Percentiles rank a stretch among this genome's conserved stretches.
These are phyloP conservation scores for Leccinum barrowsii DNA, from an alignment of 768 basidiomycete genomes.

Conservation along the genomic window DNA sequence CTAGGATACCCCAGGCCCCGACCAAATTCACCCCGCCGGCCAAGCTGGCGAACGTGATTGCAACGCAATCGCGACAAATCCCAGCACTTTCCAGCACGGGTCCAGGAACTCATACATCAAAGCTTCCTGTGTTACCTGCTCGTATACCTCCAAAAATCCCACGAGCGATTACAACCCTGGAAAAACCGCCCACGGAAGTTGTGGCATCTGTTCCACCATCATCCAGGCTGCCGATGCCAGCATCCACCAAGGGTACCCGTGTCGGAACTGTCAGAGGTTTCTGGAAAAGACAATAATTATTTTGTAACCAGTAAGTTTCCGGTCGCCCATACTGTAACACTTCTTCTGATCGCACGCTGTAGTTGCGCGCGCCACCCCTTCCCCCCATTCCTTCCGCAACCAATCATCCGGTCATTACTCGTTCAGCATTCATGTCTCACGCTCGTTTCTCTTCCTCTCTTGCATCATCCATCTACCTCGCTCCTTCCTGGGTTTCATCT, in stretches of 20 bases:
- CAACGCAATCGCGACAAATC: conserved; percentile 19
- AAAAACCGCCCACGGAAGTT: conserved; percentile 3
- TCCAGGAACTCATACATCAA: conserved; percentile 14
- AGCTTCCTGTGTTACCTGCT: conserved; percentile 19
- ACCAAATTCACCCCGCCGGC: conserved; percentile 28
- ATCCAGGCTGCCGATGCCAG: conserved; percentile 26
- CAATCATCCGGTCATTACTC: conserved; percentile 16
- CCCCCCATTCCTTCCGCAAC: not conserved
- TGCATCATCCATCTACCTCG: conserved; percentile 2
- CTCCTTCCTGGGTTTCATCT: conserved; percentile 17
- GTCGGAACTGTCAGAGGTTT: conserved; percentile 29
- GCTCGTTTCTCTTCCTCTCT: conserved; percentile 9
- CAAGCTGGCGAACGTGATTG: conserved; percentile 29
- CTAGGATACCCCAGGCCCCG: conserved; percentile 23
- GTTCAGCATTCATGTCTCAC: conserved; percentile 2
- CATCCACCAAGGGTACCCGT: conserved; percentile 19
- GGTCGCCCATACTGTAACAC: not conserved
- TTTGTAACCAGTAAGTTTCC: conserved; percentile 7
- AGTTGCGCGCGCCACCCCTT: conserved; percentile 1
- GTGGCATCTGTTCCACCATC: not conserved
- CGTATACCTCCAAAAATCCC: conserved; percentile 11
- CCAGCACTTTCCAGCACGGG: not conserved
- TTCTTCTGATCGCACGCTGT: not conserved
- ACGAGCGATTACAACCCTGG: conserved; percentile 2
- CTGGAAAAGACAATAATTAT: conserved; percentile 26